Evolutionary conservation across 2,329 filamentous ascomycete species (phyloP).

Genomic region (Aspergillus pseudonomiae): DNA sequence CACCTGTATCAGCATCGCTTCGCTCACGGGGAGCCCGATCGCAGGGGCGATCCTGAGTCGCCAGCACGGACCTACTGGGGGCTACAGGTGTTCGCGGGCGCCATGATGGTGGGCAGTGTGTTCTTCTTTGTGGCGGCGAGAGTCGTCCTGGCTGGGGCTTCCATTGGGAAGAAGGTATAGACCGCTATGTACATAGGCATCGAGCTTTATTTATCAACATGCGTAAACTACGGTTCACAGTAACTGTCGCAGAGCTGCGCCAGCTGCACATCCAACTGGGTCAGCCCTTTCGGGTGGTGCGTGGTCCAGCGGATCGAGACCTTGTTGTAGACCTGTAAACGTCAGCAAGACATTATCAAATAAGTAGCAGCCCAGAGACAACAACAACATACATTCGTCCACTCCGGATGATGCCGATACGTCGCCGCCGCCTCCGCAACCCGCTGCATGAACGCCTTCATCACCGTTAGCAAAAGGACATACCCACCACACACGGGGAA

Average conservation of each 20-base stretch:
- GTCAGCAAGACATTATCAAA: not conserved
- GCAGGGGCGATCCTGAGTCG: slow-evolving; percentile 61
- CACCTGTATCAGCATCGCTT: slow-evolving; percentile 62
- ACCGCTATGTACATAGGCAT: not conserved
- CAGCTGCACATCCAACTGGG: not conserved
- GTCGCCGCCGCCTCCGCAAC: not conserved
- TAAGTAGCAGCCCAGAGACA: not conserved
- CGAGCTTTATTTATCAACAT: not conserved
- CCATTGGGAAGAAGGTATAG: not conserved
- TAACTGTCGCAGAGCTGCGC: not conserved
- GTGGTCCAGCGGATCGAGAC: not conserved
- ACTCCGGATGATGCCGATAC: not conserved
- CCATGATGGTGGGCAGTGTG: slow-evolving; percentile 49
- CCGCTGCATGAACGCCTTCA: not conserved
- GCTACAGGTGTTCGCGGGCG: slow-evolving; percentile 67
- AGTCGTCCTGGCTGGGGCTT: not conserved
- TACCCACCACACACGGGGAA: not conserved
- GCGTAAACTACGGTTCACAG: not conserved
- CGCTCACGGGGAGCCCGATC: slow-evolving; percentile 68
- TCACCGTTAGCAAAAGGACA: not conserved
- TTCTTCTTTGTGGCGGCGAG: slow-evolving; percentile 38
- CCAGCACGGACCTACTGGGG: slow-evolving; percentile 55
- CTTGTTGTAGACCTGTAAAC: not conserved
- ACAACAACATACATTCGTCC: not conserved
- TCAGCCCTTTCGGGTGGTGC: not conserved